Base-by-base conservation (phyloP, 441 rosid species). In the Erysimum cheiri region DNA sequence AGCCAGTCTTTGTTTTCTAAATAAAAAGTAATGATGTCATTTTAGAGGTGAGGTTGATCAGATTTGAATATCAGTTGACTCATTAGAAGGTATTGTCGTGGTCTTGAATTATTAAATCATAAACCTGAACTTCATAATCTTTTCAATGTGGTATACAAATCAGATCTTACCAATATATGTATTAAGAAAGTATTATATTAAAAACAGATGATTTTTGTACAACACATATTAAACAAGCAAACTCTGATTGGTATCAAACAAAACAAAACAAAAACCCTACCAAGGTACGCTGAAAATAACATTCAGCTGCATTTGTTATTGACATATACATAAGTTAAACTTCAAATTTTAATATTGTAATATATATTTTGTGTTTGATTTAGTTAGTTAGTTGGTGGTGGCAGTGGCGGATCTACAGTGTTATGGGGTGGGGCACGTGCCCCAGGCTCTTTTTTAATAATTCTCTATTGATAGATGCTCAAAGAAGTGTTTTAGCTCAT, bases 341-440 rank as follows among this genome's bases (percentile, higher is more conserved):
- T 57, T 57, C 17, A 19, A 46, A 22, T 6, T 43, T 28, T 32
- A 32, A 9, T 4, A 17, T 13, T 36, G 31, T 47, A 58, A 39
- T 36, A 11, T 14, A 5, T 37, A 17, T 3, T 53, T 47, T 13
- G 57, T 58, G 35, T 72, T 57, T 17, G 29, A 53, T 12, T 19
- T 6, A 19, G 33, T 57, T 54, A 52, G 62, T 29, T 74, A 31
- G 57, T 47, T 47, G 72, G 80, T 46, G 76, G 65, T 10, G n/a
- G n/a, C n/a, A n/a, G n/a, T n/a, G n/a, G n/a, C n/a, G n/a, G n/a
- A n/a, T n/a, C n/a, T n/a, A n/a, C n/a, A n/a, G n/a, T n/a, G n/a
- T n/a, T n/a, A n/a, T n/a, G n/a, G n/a, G n/a, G n/a, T n/a, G n/a
- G n/a, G n/a, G n/a, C n/a, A n/a, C n/a, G n/a, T n/a, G n/a, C n/a